Percentiles rank a stretch among this genome's conserved stretches.
Conservation (phyloP, 1,284 basidiomycete species). For the Sphaerobolus stellatus region DNA sequence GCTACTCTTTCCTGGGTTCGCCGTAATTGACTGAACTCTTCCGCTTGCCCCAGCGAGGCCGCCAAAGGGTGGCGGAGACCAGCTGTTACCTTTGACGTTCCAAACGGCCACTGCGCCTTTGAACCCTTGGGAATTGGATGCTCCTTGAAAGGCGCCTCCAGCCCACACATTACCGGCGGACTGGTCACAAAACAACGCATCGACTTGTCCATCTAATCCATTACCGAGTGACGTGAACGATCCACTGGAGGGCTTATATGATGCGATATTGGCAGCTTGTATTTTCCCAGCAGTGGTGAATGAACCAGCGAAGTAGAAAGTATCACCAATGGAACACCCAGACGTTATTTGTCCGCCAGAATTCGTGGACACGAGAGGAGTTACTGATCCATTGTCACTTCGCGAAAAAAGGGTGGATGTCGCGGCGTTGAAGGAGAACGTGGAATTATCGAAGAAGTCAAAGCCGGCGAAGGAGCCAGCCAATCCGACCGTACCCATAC, state of each 20-base stretch:
- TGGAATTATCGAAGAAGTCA: slow-evolving; percentile 65
- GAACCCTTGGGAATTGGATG: slow-evolving; percentile 51
- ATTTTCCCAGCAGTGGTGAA: slow-evolving; percentile 67
- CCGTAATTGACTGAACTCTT: slow-evolving; percentile 74
- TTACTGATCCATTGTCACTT: slow-evolving; percentile 58
- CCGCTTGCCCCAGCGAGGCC: slow-evolving; percentile 74
- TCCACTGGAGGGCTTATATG: slow-evolving; percentile 62
- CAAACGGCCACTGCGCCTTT: slow-evolving; percentile 76
- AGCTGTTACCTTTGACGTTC: slow-evolving; percentile 62
- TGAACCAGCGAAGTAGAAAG: slow-evolving; percentile 73
- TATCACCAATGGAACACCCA: slow-evolving; percentile 60
- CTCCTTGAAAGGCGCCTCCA: slow-evolving; percentile 72
- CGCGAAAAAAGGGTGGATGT: slow-evolving; percentile 71
- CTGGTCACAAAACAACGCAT: slow-evolving; percentile 81
- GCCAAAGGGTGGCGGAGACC: slow-evolving; percentile 78
- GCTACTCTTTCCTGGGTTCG: slow-evolving; percentile 69
- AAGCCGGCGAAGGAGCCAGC: slow-evolving; percentile 86
- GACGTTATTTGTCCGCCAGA: slow-evolving; percentile 64
- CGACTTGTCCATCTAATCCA: slow-evolving; percentile 71
- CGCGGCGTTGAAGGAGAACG: slow-evolving; percentile 61
- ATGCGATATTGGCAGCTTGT: slow-evolving; percentile 65
- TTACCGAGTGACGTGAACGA: slow-evolving; percentile 58
- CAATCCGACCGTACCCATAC: slow-evolving; percentile 87
- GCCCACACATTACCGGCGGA: slow-evolving; percentile 75
- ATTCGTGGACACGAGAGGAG: slow-evolving; percentile 67